Base-by-base conservation (phyloP, 1,284 basidiomycete genomes). In the Moesziomyces sp. region DNA sequence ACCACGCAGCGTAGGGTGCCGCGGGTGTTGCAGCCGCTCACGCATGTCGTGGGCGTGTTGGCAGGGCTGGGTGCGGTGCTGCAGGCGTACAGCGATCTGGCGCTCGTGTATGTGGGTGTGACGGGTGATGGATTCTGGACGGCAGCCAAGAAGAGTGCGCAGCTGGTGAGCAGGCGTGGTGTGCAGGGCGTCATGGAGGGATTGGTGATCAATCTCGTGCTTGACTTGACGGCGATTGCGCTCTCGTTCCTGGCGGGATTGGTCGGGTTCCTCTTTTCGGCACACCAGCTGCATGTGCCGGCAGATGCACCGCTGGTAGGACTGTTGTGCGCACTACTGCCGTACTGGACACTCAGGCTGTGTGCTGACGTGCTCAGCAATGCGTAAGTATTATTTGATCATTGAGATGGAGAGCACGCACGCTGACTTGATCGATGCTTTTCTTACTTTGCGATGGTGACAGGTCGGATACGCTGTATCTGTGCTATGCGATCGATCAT, bases 401-500 rank as follows among this genome's bases (percentile, higher is more conserved):
- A 16, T 35, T 18, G 11, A 21, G 28, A 13, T 38, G 18, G 19
- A n/a, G 26, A 28, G 6, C 26, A 8, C 33, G 26, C 61, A 3
- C 19, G 28, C 16, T 45, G n/a, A 38, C 11, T 16, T 40, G 38
- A 14, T 5, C 5, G 18, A 10, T 21, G 10, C 38, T 18, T n/a
- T 5, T 21, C 30, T 19, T 46, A 16, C 23, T n/a, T 38, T 28
- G 26, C 26, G 26, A 28, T 28, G 11, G 35, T 13, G 13, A 1
- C 40, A 3, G n/a, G 11, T 63, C 92, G 60, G 93, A 95, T 80
- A 91, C 93, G 3, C 81, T 95, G 53, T 95, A 93, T 81, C 87
- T 95, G 44, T 95, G 93, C 80, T 93, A 93, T 81, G 92, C 92
- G 76, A 92, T 95, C 55, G 93, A 94, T 81, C 89, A 90, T 73